A percentile compares a stretch with the other conserved stretches of the same genome.
Evolutionary conservation across 2,329 filamentous ascomycete species (phyloP).

Genomic region (Fusarium keratoplasticum): DNA sequence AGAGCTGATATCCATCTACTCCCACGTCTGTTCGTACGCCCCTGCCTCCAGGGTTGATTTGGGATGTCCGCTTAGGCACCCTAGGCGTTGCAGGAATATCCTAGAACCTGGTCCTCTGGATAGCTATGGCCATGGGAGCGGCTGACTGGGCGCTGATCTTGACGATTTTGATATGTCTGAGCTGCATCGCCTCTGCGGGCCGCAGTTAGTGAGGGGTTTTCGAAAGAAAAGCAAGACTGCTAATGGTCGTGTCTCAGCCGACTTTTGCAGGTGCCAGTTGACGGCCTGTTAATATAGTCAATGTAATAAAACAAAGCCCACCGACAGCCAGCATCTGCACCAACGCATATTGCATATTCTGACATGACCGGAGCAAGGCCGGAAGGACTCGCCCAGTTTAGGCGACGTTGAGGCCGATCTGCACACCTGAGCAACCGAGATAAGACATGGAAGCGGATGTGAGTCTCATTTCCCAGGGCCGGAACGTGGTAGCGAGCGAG

Average conservation of each 20-base stretch:
- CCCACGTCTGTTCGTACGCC: slow-evolving; percentile 6
- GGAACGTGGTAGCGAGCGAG: slow-evolving; percentile 21
- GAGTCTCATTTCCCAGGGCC: slow-evolving; percentile 33
- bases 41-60: not conserved
- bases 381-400: not conserved
- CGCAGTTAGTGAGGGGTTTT: not conserved
- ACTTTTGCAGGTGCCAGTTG: not conserved
- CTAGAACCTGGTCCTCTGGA: slow-evolving; percentile 3
- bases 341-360: slow-evolving; percentile 22
- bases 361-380: slow-evolving; percentile 4
- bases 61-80: not conserved
- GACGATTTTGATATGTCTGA: slow-evolving; percentile 8
- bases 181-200: slow-evolving; percentile 1
- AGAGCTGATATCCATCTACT: slow-evolving; percentile 3
- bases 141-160: slow-evolving; percentile 11
- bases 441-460: slow-evolving; percentile 31
- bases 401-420: slow-evolving; percentile 21
- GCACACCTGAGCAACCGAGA: slow-evolving; percentile 25
- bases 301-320: not conserved
- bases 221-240: not conserved
- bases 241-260: not conserved
- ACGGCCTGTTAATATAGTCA: not conserved
- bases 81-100: not conserved
- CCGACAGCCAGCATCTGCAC: not conserved
- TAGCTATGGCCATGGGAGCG: not conserved